These are phyloP conservation scores for Actinidia chinensis DNA, from an alignment of 179 eudicot genomes.

Conservation along the genomic window DNA sequence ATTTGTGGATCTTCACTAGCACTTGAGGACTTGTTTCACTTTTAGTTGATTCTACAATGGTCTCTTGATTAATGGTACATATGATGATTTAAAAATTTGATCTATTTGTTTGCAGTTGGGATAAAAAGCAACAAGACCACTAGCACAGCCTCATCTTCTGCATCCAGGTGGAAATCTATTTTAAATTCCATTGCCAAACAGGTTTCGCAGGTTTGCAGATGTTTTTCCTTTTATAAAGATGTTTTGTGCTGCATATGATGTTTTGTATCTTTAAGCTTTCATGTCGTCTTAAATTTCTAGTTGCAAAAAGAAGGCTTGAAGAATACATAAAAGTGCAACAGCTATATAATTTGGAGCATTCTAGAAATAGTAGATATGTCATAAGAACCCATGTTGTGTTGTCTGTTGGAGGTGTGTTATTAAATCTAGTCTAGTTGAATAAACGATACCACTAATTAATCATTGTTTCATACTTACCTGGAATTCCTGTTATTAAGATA, in stretches of 20 bases:
- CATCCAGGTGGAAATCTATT: conserved; percentile 76
- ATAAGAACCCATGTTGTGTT: too few relatives aligned
- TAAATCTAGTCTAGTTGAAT: background rate
- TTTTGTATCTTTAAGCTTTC: background rate
- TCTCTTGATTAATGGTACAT: background rate
- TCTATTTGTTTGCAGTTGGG: conserved; percentile 50
- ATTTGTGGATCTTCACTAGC: background rate
- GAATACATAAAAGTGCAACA: background rate
- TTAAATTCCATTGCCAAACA: conserved; percentile 83
- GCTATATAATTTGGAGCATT: background rate
- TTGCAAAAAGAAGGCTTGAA: background rate
- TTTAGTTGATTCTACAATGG: background rate
- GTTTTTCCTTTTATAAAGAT: background rate
- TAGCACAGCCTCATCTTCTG: conserved; percentile 39
- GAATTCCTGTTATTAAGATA: background rate
- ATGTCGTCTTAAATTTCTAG: background rate
- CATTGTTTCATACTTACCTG: background rate
- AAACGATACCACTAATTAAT: background rate
- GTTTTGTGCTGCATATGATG: background rate
- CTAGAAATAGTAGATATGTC: background rate
- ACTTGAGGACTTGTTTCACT: background rate
- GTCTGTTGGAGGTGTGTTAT: background rate
- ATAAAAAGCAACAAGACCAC: conserved; percentile 39
- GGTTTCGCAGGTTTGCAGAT: conserved; percentile 74
- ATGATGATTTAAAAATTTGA: background rate